phyloP scores from a whole-genome alignment of 2,329 filamentous ascomycete species.

The Aspergillus sp. region DNA sequence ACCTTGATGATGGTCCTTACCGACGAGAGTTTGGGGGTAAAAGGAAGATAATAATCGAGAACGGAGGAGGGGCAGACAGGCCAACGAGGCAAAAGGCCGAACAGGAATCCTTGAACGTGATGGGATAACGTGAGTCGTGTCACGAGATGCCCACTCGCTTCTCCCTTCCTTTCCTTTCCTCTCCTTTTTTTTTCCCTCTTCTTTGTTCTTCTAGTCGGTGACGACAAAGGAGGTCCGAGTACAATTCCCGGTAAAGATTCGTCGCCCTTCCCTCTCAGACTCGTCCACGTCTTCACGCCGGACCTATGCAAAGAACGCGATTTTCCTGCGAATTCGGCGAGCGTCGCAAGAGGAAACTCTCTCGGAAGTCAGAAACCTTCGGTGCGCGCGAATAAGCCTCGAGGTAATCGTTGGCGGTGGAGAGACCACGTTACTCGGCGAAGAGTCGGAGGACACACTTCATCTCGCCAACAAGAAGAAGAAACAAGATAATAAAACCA shows the following conservation, averaged over 20 bases:
- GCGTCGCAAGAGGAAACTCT: neutral
- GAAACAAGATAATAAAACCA: neutral
- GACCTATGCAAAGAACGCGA: neutral
- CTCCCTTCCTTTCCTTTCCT: neutral
- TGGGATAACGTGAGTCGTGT: slow-evolving; percentile 10
- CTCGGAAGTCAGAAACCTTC: neutral
- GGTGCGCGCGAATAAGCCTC: neutral
- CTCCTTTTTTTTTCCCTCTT: neutral
- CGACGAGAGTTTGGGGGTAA: neutral
- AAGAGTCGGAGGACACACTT: neutral
- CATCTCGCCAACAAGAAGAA: neutral
- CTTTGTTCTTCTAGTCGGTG: neutral
- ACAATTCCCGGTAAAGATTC: neutral
- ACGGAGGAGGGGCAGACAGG: neutral
- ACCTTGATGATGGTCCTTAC: neutral
- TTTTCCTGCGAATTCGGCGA: neutral
- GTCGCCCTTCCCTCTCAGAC: neutral
- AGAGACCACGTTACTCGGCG: neutral
- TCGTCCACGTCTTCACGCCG: neutral
- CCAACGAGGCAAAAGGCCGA: neutral
- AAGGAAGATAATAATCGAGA: neutral
- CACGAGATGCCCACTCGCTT: slow-evolving; percentile 3
- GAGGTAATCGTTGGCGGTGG: neutral
- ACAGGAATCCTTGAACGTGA: neutral
- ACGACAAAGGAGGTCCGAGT: neutral